These are phyloP conservation scores for Aspergillus sp. DNA, from an alignment of 2,329 filamentous ascomycete genomes.

Conservation along the genomic window DNA sequence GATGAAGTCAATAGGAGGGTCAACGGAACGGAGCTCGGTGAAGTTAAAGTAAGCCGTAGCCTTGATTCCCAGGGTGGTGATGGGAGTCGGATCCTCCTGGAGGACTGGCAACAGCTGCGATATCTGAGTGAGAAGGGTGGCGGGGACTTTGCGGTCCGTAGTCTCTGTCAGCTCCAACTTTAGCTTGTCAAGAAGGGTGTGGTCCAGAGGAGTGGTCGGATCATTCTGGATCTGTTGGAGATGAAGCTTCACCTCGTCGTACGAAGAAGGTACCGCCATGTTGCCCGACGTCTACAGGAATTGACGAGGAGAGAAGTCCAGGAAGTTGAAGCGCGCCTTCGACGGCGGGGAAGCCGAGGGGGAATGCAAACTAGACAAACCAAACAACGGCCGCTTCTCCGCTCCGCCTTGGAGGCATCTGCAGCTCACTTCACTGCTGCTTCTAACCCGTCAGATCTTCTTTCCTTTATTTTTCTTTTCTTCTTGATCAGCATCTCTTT, in stretches of 20 bases:
- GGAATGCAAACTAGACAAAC: slow-evolving; percentile 34
- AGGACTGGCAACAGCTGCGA: slow-evolving; percentile 53
- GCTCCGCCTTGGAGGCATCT: slow-evolving; percentile 1
- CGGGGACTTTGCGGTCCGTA: slow-evolving; percentile 37
- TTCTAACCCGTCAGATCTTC: background rate
- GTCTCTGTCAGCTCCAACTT: slow-evolving; percentile 44
- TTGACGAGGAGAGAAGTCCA: background rate
- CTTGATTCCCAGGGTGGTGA: slow-evolving; percentile 53
- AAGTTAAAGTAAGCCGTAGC: slow-evolving; percentile 52
- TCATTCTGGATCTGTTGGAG: slow-evolving; percentile 46
- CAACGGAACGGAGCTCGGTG: slow-evolving; percentile 47
- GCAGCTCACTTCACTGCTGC: background rate
- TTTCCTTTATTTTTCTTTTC: background rate
- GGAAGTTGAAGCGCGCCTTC: background rate
- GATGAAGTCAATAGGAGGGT: slow-evolving; percentile 54
- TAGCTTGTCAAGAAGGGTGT: slow-evolving; percentile 51
- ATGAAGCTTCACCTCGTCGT: slow-evolving; percentile 40
- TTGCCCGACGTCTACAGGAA: background rate
- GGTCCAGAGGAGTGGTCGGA: slow-evolving; percentile 47
- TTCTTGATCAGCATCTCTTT: background rate
- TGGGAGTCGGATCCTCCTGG: slow-evolving; percentile 58
- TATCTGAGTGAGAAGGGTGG: slow-evolving; percentile 46
- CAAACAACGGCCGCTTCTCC: background rate
- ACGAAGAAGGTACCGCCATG: slow-evolving; percentile 38
- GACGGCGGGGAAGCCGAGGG: slow-evolving; percentile 26